Conservation (phyloP, 768 basidiomycete species). For the Naganishia vaughanmartiniae region DNA sequence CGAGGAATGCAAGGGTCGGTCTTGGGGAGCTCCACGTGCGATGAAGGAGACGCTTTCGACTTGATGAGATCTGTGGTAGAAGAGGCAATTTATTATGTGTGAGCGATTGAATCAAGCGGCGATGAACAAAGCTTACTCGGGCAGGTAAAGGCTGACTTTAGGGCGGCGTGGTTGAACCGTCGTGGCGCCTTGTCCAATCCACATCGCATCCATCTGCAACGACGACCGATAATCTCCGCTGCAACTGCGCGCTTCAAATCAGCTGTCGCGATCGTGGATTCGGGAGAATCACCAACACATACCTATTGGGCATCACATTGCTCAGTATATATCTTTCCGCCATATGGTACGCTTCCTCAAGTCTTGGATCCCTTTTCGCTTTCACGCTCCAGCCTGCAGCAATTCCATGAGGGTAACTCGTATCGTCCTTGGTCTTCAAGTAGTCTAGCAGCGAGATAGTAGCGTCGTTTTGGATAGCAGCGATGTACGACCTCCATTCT, state of each 20-base stretch:
- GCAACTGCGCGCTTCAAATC: constrained; percentile 1
- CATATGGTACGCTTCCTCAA: neutral
- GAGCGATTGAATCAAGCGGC: neutral
- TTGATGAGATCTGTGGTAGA: constrained; percentile 22
- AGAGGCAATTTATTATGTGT: neutral
- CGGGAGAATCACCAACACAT: neutral
- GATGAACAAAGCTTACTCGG: constrained; percentile 14
- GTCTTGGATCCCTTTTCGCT: neutral
- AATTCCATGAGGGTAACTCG: constrained; percentile 20
- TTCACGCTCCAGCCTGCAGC: constrained; percentile 8
- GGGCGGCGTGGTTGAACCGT: constrained; percentile 1
- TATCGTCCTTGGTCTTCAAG: constrained; percentile 19
- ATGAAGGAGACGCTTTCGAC: constrained; percentile 25
- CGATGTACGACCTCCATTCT: constrained; percentile 11
- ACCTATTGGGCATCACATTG: constrained; percentile 29
- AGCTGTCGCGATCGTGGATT: neutral
- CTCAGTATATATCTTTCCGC: constrained; percentile 26
- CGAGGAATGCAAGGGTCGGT: constrained; percentile 6
- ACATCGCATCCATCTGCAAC: constrained; percentile 27
- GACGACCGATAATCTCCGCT: constrained; percentile 23
- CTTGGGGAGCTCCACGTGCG: neutral
- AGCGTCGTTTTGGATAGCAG: neutral
- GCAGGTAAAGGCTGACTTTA: constrained; percentile 23
- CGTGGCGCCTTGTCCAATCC: constrained; percentile 1
- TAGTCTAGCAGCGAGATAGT: neutral